Percentiles rank a stretch among this genome's conserved stretches.
These are phyloP conservation scores for Paratinospora sagittata DNA, from an alignment of 164 flowering plant species.

Conservation along the genomic window DNA sequence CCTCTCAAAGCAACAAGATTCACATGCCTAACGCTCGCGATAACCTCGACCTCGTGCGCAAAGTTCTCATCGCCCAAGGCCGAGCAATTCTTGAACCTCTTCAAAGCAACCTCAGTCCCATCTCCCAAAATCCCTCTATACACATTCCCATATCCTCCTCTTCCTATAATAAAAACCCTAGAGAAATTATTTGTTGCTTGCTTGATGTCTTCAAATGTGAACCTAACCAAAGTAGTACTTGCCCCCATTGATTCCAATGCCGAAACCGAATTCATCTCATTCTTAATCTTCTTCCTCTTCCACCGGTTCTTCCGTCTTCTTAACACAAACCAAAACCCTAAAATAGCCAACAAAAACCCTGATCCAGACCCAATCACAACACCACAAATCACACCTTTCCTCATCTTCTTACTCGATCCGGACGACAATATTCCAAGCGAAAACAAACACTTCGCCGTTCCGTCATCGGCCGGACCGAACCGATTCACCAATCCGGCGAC, in stretches of 20 bases:
- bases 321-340: conserved; percentile 33
- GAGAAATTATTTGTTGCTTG: conserved; percentile 62
- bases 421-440: conserved; percentile 9
- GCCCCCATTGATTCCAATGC: conserved; percentile 44
- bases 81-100: conserved; percentile 85
- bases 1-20: conserved; percentile 46
- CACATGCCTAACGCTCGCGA: conserved; percentile 47
- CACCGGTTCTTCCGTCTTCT: conserved; percentile 13
- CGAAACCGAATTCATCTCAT: conserved; percentile 18
- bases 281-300: conserved; percentile 17
- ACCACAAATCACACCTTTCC: conserved; percentile 26
- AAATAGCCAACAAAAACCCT: conserved; percentile 17
- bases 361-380: conserved; percentile 24
- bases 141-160: conserved; percentile 88
- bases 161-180: conserved; percentile 64
- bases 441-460: conserved; percentile 40
- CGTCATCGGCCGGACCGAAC: conserved; percentile 37
- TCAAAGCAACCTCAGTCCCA: conserved; percentile 72
- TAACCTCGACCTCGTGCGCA: conserved; percentile 44
- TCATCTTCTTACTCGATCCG: neutral
- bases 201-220: conserved; percentile 62
- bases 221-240: conserved; percentile 50
- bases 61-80: conserved; percentile 68
- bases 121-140: conserved; percentile 60
- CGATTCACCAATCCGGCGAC: conserved; percentile 34